These are phyloP conservation scores for Yamadazyma buinensis DNA, from an alignment of 1,139 yeast species.

Conservation along the genomic window DNA sequence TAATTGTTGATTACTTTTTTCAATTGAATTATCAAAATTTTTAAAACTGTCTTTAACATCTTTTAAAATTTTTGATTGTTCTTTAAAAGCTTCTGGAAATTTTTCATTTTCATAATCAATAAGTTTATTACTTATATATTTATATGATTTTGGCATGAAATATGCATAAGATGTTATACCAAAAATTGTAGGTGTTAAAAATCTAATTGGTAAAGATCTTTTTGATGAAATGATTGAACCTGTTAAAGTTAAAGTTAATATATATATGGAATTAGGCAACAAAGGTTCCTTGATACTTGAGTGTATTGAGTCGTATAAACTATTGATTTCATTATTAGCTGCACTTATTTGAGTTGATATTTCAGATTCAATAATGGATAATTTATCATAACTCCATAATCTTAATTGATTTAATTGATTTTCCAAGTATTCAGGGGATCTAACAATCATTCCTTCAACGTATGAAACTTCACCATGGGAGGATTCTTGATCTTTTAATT, in stretches of 20 bases:
- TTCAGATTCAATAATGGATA: conserved; percentile 38
- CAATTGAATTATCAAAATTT: conserved; percentile 11
- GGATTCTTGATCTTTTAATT: conserved; percentile 36
- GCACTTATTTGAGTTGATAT: conserved; percentile 45
- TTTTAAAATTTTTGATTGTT: conserved; percentile 17
- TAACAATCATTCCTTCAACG: conserved; percentile 51
- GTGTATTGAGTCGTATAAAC: conserved; percentile 22
- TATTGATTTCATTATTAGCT: conserved; percentile 33
- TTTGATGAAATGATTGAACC: conserved; percentile 53
- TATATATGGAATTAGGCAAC: conserved; percentile 51
- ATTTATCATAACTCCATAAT: conserved; percentile 32
- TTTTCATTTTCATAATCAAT: conserved; percentile 53
- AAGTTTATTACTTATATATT: conserved; percentile 35
- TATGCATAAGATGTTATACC: conserved; percentile 40
- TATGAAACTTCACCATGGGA: conserved; percentile 39
- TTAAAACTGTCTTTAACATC: conserved; percentile 12
- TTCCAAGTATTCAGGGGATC: conserved; percentile 47
- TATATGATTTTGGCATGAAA: conserved; percentile 36
- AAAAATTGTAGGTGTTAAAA: conserved; percentile 45
- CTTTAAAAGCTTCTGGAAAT: conserved; percentile 33
- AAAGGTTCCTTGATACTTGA: conserved; percentile 39
- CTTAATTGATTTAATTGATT: conserved; percentile 36
- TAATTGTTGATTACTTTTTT: conserved; percentile 15
- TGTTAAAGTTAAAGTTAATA: conserved; percentile 50
- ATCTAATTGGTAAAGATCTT: conserved; percentile 46